A percentile compares a stretch with the other conserved stretches of the same genome.
Conservation (phyloP, 2,329 filamentous ascomycete genomes). For the Tolypocladium ovalisporum region DNA sequence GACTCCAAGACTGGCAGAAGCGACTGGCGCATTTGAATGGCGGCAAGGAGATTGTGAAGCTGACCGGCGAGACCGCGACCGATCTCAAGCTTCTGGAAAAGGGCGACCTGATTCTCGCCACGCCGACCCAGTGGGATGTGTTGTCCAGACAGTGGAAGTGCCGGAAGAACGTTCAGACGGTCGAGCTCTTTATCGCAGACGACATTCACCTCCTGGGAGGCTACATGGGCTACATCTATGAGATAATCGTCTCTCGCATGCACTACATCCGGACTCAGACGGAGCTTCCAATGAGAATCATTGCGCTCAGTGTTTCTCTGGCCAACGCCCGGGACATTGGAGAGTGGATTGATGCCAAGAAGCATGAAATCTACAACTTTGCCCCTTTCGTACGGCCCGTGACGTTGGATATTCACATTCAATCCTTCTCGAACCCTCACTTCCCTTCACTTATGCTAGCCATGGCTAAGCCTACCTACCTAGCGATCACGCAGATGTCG, state of each 20-base stretch:
- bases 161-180: conserved; percentile 85
- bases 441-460: conserved; percentile 97
- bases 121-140: conserved; percentile 91
- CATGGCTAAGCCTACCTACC: conserved; percentile 91
- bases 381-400: conserved; percentile 83
- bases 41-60: conserved; percentile 82
- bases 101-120: conserved; percentile 84
- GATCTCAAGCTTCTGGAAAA: conserved; percentile 82
- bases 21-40: conserved; percentile 62
- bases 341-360: conserved; percentile 95
- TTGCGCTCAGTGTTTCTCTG: conserved; percentile 84
- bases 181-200: conserved; percentile 87
- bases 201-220: conserved; percentile 91
- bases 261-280: conserved; percentile 88
- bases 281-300: conserved; percentile 72
- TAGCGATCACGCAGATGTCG: conserved; percentile 79
- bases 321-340: conserved; percentile 89
- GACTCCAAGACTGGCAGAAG: conserved; percentile 75
- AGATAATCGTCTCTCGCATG: conserved; percentile 95
- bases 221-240: conserved; percentile 78
- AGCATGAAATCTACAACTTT: conserved; percentile 98
- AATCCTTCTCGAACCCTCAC: conserved; percentile 91
- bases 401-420: conserved; percentile 85
- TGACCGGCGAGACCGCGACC: conserved; percentile 84
- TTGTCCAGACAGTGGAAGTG: conserved; percentile 93